Evolutionary conservation across 495 filamentous ascomycete species (phyloP).

Genomic region (Lepidopterella palustris): DNA sequence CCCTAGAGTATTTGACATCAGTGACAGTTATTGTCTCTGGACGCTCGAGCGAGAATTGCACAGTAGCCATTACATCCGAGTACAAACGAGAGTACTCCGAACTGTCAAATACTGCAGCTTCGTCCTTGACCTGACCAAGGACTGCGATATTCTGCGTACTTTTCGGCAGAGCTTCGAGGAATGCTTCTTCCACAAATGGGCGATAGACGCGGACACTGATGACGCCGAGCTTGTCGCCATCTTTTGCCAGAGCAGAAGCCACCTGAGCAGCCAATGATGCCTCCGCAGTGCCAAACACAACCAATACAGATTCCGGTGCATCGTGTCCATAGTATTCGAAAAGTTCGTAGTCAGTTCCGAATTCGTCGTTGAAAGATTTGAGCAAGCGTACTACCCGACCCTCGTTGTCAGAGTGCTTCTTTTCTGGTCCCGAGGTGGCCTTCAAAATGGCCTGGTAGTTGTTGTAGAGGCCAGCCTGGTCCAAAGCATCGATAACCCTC

Average conservation of each 20-base stretch:
- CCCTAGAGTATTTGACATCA: slow-evolving; percentile 85
- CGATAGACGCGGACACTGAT: slow-evolving; percentile 89
- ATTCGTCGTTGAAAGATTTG: slow-evolving; percentile 78
- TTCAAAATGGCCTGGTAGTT: slow-evolving; percentile 64
- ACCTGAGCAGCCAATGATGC: slow-evolving; percentile 79
- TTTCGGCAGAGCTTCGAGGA: slow-evolving; percentile 70
- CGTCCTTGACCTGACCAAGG: slow-evolving; percentile 55
- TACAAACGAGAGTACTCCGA: slow-evolving; percentile 76
- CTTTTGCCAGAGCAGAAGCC: slow-evolving; percentile 60
- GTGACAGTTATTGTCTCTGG: slow-evolving; percentile 53
- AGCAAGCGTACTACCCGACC: slow-evolving; percentile 70
- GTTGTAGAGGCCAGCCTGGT: slow-evolving; percentile 60
- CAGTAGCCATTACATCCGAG: slow-evolving; percentile 76
- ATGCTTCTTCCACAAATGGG: slow-evolving; percentile 89
- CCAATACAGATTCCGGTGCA: slow-evolving; percentile 68
- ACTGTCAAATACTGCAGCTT: slow-evolving; percentile 54
- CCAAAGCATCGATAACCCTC: slow-evolving; percentile 76
- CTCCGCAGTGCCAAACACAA: slow-evolving; percentile 89
- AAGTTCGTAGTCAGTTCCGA: slow-evolving; percentile 83
- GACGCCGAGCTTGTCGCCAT: slow-evolving; percentile 72
- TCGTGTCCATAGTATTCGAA: slow-evolving; percentile 94
- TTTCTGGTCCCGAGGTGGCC: slow-evolving; percentile 49
- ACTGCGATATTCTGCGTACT: slow-evolving; percentile 66
- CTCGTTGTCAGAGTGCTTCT: slow-evolving; percentile 66
- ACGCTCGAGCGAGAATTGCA: slow-evolving; percentile 63